Conservation (phyloP, 768 basidiomycete genomes). For the Lactarius hengduanensis region DNA sequence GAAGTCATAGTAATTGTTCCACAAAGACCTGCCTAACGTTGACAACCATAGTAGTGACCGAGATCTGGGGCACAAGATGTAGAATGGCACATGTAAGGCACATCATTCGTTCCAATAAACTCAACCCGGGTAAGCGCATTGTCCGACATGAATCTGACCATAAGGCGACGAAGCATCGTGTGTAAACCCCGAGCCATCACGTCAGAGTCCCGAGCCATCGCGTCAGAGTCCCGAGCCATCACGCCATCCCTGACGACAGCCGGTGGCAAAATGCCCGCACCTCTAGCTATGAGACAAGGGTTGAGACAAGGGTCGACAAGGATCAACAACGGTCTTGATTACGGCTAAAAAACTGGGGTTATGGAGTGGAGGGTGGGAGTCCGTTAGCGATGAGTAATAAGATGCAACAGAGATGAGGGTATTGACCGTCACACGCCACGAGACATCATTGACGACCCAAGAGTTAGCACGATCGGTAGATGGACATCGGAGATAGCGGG, state of each 20-base stretch:
- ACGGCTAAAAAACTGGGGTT: background rate
- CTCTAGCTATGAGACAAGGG: background rate
- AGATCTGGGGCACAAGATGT: background rate
- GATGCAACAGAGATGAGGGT: background rate
- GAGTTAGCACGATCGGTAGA: slow-evolving; percentile 3
- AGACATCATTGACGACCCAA: background rate
- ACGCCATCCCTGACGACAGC: slow-evolving; percentile 16
- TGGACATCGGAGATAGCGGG: background rate
- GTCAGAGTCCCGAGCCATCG: slow-evolving; percentile 25
- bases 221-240: slow-evolving; percentile 28
- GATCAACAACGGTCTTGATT: background rate
- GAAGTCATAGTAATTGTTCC: background rate
- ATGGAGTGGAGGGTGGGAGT: background rate
- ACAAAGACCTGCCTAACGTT: background rate
- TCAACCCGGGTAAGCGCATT: background rate
- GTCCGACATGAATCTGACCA: background rate
- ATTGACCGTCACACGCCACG: background rate
- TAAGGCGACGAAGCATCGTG: slow-evolving; percentile 4
- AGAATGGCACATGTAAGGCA: background rate
- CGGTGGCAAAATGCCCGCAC: background rate
- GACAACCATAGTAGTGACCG: background rate
- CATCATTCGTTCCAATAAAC: background rate
- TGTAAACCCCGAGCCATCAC: slow-evolving; percentile 24
- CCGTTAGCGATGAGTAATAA: background rate
- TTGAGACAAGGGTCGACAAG: no score